These are phyloP conservation scores for Oehlia diaphana DNA, from an alignment of 192 early-diverging fungal genomes.

Conservation along the genomic window DNA sequence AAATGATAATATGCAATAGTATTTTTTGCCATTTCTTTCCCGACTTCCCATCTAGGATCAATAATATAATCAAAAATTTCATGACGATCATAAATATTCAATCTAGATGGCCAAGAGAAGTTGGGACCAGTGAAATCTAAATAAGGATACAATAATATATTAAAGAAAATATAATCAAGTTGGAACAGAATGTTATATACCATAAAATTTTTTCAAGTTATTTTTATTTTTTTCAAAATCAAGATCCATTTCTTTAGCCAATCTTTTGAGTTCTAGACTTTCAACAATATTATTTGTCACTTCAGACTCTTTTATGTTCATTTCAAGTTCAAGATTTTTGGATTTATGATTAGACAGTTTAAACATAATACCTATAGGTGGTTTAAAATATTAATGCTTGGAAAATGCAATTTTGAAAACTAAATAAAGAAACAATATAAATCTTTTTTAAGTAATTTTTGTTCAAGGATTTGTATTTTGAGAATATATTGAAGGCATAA, in stretches of 20 bases:
- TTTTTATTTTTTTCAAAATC: background rate
- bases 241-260: background rate
- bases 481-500: too few species aligned
- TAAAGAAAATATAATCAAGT: background rate
- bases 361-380: too few species aligned
- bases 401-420: too few species aligned
- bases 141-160: background rate
- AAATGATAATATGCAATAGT: background rate
- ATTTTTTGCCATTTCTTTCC: background rate
- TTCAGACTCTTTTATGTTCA: too few species aligned
- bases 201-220: background rate
- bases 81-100: background rate
- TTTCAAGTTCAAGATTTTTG: too few species aligned
- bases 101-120: conserved; percentile 4
- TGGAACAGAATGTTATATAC: background rate
- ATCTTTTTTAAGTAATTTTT: too few species aligned
- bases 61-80: background rate
- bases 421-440: too few species aligned
- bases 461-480: too few species aligned
- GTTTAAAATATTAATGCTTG: too few species aligned
- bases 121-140: background rate
- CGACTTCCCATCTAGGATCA: background rate
- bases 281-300: background rate
- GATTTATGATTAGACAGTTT: too few species aligned
- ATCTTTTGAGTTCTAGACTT: background rate